Percentiles rank a stretch among this genome's conserved stretches.
phyloP scores from a whole-genome alignment of 768 basidiomycete genomes.

The Dioszegia crocea region DNA sequence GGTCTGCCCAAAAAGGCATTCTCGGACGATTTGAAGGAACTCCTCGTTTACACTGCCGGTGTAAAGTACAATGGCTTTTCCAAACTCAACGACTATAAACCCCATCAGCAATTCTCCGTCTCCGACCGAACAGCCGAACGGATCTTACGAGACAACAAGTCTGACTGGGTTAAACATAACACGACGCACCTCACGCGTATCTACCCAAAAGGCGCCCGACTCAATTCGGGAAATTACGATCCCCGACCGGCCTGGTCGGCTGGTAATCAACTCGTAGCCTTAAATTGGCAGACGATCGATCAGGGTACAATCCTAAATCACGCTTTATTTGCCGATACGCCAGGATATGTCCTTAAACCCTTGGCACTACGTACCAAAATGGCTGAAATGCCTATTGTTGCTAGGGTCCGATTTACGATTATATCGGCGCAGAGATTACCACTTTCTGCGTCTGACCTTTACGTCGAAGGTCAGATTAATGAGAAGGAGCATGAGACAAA shows the following conservation, averaged over 20 bases:
- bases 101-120: constrained; percentile 87
- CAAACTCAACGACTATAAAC: constrained; percentile 75
- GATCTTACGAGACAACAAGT: constrained; percentile 59
- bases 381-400: constrained; percentile 60
- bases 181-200: constrained; percentile 74
- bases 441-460: constrained; percentile 63
- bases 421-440: constrained; percentile 91
- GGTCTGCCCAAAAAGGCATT: constrained; percentile 22
- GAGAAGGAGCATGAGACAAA: constrained; percentile 55
- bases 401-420: constrained; percentile 53
- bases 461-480: constrained; percentile 58
- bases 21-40: constrained; percentile 65
- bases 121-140: constrained; percentile 77
- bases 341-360: constrained; percentile 88
- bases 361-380: constrained; percentile 61
- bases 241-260: constrained; percentile 86
- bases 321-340: constrained; percentile 92
- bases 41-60: constrained; percentile 91
- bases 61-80: constrained; percentile 90
- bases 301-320: constrained; percentile 86
- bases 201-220: constrained; percentile 77
- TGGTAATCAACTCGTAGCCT: constrained; percentile 81
- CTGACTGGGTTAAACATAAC: constrained; percentile 74
- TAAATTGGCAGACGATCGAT: constrained; percentile 98
- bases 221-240: constrained; percentile 80